A percentile compares a stretch with the other conserved stretches of the same genome.
phyloP scores from a whole-genome alignment of 2,329 filamentous ascomycete species.

The Talaromyces piceae region DNA sequence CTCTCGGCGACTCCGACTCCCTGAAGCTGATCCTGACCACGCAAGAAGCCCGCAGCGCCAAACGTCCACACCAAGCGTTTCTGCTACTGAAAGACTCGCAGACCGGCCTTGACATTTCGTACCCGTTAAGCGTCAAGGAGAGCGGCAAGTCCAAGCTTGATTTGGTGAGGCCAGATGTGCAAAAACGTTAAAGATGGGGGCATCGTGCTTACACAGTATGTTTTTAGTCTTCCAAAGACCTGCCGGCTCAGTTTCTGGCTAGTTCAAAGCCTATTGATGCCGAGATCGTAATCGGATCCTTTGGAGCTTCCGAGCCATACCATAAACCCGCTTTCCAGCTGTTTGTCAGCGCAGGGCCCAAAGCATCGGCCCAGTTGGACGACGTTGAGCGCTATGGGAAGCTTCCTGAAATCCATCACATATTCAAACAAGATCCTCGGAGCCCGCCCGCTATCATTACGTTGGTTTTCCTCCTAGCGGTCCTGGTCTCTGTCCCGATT shows the following conservation, averaged over 20 bases:
- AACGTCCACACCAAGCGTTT: slow-evolving; percentile 91
- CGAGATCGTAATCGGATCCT: slow-evolving; percentile 78
- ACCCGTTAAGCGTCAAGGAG: slow-evolving; percentile 75
- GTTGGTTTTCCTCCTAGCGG: slow-evolving; percentile 64
- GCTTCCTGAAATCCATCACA: slow-evolving; percentile 79
- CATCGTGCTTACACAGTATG: not conserved
- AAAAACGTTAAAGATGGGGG: not conserved
- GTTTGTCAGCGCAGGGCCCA: slow-evolving; percentile 56
- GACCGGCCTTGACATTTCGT: slow-evolving; percentile 78
- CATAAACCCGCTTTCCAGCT: slow-evolving; percentile 67
- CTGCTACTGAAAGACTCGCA: slow-evolving; percentile 68
- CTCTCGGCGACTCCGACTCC: slow-evolving; percentile 60
- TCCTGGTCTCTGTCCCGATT: slow-evolving; percentile 65
- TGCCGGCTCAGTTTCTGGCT: slow-evolving; percentile 73
- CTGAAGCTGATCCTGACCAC: slow-evolving; percentile 78
- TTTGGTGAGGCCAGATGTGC: slow-evolving; percentile 55
- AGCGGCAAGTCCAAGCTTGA: slow-evolving; percentile 79
- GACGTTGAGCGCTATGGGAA: slow-evolving; percentile 77
- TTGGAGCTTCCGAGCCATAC: slow-evolving; percentile 64
- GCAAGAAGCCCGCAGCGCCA: slow-evolving; percentile 67
- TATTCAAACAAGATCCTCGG: slow-evolving; percentile 71
- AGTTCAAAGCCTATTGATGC: slow-evolving; percentile 63
- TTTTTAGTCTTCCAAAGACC: slow-evolving; percentile 72
- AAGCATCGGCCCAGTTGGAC: slow-evolving; percentile 51
- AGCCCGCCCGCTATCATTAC: slow-evolving; percentile 77